These are phyloP conservation scores for Oryza australiensis DNA, from an alignment of 176 grass and related monocot genomes.

Conservation along the genomic window DNA sequence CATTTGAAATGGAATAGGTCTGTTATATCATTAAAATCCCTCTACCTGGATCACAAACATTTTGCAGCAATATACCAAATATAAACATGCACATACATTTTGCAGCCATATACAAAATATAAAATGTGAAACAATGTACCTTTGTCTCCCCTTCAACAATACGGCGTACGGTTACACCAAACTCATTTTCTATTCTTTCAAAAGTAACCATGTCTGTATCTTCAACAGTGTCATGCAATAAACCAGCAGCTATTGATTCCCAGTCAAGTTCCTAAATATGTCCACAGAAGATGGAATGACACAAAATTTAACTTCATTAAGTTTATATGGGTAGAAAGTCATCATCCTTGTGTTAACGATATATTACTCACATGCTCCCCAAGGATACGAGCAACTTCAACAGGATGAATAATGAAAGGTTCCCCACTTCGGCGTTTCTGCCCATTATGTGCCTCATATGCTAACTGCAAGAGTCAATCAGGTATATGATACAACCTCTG, in stretches of 20 bases:
- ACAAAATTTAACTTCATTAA: slow-evolving; percentile 30
- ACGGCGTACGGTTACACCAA: slow-evolving; percentile 74
- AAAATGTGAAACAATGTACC: slow-evolving; percentile 41
- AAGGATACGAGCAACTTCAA: slow-evolving; percentile 96
- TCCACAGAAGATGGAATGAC: slow-evolving; percentile 29
- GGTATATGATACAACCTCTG: slow-evolving; percentile 26
- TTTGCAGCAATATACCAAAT: slow-evolving; percentile 28
- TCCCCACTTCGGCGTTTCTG: slow-evolving; percentile 95
- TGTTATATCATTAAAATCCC: background rate
- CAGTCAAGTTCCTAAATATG: slow-evolving; percentile 93
- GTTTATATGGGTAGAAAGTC: slow-evolving; percentile 29
- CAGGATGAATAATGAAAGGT: slow-evolving; percentile 99
- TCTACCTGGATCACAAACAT: background rate
- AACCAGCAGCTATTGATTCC: slow-evolving; percentile 95
- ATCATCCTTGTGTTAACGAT: slow-evolving; percentile 5
- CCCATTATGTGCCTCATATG: slow-evolving; percentile 92
- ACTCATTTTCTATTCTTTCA: slow-evolving; percentile 93
- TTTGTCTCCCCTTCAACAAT: slow-evolving; percentile 99
- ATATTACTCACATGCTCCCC: slow-evolving; percentile 81
- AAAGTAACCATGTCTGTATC: slow-evolving; percentile 95
- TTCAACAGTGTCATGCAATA: slow-evolving; percentile 99
- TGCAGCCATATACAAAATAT: slow-evolving; percentile 26
- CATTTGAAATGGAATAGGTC: slow-evolving; percentile 19
- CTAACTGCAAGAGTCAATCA: slow-evolving; percentile 66
- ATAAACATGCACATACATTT: slow-evolving; percentile 11